Percentiles rank a stretch among this genome's conserved stretches.
These are phyloP conservation scores for Turnera subulata DNA, from an alignment of 345 rosid species.

Conservation along the genomic window DNA sequence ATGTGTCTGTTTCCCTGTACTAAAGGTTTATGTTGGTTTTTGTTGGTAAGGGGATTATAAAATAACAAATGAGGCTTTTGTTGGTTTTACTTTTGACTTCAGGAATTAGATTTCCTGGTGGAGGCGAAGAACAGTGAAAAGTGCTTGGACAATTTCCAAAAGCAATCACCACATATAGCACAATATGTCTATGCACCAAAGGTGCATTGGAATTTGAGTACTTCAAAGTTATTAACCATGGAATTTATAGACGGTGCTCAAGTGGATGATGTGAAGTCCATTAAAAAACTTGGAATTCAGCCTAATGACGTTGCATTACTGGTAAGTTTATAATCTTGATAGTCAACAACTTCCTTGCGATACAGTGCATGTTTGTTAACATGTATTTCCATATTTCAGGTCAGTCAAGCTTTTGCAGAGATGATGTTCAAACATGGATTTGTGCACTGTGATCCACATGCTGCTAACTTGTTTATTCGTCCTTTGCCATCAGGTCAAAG, in stretches of 20 bases:
- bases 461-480: slow-evolving; percentile 86
- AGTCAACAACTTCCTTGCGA: no score
- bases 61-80: neutral
- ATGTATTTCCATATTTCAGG: slow-evolving; percentile 37
- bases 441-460: slow-evolving; percentile 99
- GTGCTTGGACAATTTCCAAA: slow-evolving; percentile 83
- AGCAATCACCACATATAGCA: slow-evolving; percentile 85
- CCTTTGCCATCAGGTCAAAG: slow-evolving; percentile 59
- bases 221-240: slow-evolving; percentile 86
- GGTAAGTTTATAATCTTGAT: slow-evolving; percentile 42
- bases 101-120: slow-evolving; percentile 87
- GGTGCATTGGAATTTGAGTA: slow-evolving; percentile 75
- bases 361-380: no score
- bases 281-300: slow-evolving; percentile 67
- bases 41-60: no score
- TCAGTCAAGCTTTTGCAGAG: slow-evolving; percentile 83
- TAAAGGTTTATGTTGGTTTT: neutral
- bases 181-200: slow-evolving; percentile 74
- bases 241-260: slow-evolving; percentile 94
- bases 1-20: neutral
- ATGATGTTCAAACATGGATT: slow-evolving; percentile 98
- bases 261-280: slow-evolving; percentile 65
- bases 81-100: slow-evolving; percentile 10
- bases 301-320: slow-evolving; percentile 73
- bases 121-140: slow-evolving; percentile 91